A percentile compares a stretch with the other conserved stretches of the same genome.
Conservation (phyloP, 306 rosid species). For the Rosa multiflora region DNA sequence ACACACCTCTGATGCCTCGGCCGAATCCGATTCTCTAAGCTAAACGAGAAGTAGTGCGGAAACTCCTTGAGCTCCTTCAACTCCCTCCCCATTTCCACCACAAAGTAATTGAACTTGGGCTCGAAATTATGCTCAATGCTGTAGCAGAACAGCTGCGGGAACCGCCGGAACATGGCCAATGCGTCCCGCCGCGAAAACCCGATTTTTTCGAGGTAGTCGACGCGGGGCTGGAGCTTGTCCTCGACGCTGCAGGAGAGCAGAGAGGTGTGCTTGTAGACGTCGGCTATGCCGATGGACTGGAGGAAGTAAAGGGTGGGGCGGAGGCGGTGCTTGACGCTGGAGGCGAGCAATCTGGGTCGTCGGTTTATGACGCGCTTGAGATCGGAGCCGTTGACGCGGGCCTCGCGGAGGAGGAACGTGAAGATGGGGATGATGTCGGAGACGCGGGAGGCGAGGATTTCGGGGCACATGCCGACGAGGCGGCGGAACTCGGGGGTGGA, state of each 20-base stretch:
- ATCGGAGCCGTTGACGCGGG: conserved; percentile 47
- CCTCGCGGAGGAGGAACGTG: conserved; percentile 80
- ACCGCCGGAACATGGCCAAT: conserved; percentile 57
- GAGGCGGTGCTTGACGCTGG: conserved; percentile 61
- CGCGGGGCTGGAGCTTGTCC: conserved; percentile 68
- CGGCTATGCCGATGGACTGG: conserved; percentile 73
- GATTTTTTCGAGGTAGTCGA: conserved; percentile 66
- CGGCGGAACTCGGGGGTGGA: conserved; percentile 59
- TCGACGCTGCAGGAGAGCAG: conserved; percentile 79
- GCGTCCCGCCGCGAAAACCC: conserved; percentile 70
- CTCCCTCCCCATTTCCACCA: conserved; percentile 88
- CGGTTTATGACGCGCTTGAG: conserved; percentile 64
- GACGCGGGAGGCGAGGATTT: conserved; percentile 58
- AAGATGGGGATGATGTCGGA: conserved; percentile 58
- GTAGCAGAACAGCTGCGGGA: conserved; percentile 79
- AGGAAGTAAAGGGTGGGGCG: conserved; percentile 94
- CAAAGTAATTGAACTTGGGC: conserved; percentile 82
- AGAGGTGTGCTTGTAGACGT: conserved; percentile 62
- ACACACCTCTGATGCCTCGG: conserved; percentile 80
- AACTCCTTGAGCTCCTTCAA: conserved; percentile 79
- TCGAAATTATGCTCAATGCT: conserved; percentile 66
- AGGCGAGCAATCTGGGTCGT: conserved; percentile 77
- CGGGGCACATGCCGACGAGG: conserved; percentile 76
- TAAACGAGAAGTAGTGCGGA: conserved; percentile 85
- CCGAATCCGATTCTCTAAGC: conserved; percentile 81